Evolutionary conservation across 108 stramenopile species (phyloP).

Genomic region (Cyclotella sp.): DNA sequence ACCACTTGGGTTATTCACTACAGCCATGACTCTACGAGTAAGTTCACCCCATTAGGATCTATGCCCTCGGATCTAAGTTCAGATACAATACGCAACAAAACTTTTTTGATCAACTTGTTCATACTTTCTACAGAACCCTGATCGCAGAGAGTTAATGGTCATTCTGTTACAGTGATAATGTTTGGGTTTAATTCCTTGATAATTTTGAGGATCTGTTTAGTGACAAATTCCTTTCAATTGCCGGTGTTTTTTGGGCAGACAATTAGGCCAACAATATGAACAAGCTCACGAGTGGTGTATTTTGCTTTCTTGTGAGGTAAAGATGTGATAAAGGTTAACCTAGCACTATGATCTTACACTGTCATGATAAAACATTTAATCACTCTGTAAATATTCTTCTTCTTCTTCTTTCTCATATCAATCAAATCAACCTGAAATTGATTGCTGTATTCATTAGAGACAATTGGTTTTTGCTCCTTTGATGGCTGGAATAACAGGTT

Average conservation of each 20-base stretch:
- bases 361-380: not conserved
- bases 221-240: slow-evolving; percentile 22
- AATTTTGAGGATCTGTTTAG: slow-evolving; percentile 6
- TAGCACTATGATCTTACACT: not conserved
- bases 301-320: slow-evolving; percentile 12
- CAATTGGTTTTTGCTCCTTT: slow-evolving; percentile 16
- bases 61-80: not conserved
- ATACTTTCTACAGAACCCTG: no score
- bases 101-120: no score
- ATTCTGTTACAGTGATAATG: no score
- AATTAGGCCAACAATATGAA: no score
- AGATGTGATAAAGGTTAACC: not conserved
- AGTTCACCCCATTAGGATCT: not conserved
- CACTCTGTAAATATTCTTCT: no score
- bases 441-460: slow-evolving; percentile 2
- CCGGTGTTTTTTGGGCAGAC: slow-evolving; percentile 10
- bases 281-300: no score
- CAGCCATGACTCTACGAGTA: slow-evolving; percentile 9
- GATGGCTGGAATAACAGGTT: no score
- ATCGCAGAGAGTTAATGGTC: slow-evolving; percentile 21
- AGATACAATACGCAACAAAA: not conserved
- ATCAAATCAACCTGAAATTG: slow-evolving; percentile 19
- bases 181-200: no score
- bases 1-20: not conserved
- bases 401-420: no score